Evolutionary conservation across 441 rosid genomes (phyloP), one percentile per base, ranked within the genome.

Genomic region (Flueggea neowawraea): DNA sequence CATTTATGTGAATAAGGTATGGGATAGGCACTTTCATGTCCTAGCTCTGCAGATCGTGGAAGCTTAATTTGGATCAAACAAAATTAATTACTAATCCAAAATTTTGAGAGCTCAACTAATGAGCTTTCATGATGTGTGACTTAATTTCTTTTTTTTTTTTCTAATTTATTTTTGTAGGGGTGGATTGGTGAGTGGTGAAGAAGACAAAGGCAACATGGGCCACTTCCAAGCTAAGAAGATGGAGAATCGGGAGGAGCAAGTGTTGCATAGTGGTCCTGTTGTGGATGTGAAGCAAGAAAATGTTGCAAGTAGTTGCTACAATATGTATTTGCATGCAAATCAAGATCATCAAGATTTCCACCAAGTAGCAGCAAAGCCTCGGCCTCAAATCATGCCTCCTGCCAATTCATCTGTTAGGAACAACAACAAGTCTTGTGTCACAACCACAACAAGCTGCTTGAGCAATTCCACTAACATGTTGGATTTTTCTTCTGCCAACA

Each of bases 181-280:
- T 31, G 93, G 98, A 72, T 73, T 87, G 82, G 82, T 85, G 66
- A 83, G 77, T 48, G 89, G 82, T 62, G 92, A 86, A 54, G 92
- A 84, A 2, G 63, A 75, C 65, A 83, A 75, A 53, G 65, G 70
- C 58, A 82, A 62, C 41, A 75, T 80, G 69, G 64, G 64, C 67
- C 76, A 71, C 57, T 83, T 87, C 62, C 89, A 85, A 72, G 80
- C 70, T 12, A 90, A 80, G 68, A 84, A 84, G 70, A 14, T 76
- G 69, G 96, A 88, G 69, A 78, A 78, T 61, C 88, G 97, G 97
- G 88, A 86, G 69, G 89, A 84, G 48, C 95, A 90, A 68, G 76
- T 80, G 60, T 50, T 89, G 45, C 82, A 75, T 14, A 79, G 61
- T 59, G 70, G 62, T 63, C 62, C 71, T 54, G 47, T 55, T 68